These are phyloP conservation scores for Pneumocystis oryctolagi DNA, from an alignment of 1,139 yeast genomes.

Conservation along the genomic window DNA sequence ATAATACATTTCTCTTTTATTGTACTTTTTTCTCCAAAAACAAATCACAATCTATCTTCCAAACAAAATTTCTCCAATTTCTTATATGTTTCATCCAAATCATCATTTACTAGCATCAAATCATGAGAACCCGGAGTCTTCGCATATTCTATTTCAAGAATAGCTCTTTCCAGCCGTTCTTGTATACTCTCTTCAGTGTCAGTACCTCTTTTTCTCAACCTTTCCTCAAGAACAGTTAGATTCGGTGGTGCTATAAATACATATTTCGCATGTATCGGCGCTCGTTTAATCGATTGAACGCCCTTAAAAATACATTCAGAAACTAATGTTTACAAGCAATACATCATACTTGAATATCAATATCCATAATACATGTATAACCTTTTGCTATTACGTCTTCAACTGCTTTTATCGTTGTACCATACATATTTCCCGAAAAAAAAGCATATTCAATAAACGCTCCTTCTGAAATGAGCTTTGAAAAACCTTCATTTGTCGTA, in stretches of 20 bases:
- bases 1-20: not conserved
- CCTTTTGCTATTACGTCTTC: constrained; percentile 46
- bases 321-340: not conserved
- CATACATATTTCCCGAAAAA: constrained; percentile 93
- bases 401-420: constrained; percentile 78
- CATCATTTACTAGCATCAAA: constrained; percentile 73
- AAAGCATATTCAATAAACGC: constrained; percentile 96
- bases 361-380: constrained; percentile 73
- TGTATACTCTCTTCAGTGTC: constrained; percentile 73
- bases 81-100: constrained; percentile 70
- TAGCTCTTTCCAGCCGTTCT: constrained; percentile 75
- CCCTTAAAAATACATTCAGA: constrained; percentile 30
- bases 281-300: constrained; percentile 73
- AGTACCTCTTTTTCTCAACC: constrained; percentile 83
- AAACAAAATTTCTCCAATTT: constrained; percentile 68
- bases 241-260: constrained; percentile 89
- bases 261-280: constrained; percentile 69
- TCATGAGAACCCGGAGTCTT: constrained; percentile 83
- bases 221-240: constrained; percentile 51
- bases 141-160: constrained; percentile 76
- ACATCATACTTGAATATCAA: constrained; percentile 62
- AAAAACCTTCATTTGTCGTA: constrained; percentile 61
- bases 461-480: constrained; percentile 51
- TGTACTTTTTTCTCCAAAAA: not conserved
- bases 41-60: constrained; percentile 15